Conservation (phyloP, 768 basidiomycete genomes). For the Gloeopeniophorella convolvens region DNA sequence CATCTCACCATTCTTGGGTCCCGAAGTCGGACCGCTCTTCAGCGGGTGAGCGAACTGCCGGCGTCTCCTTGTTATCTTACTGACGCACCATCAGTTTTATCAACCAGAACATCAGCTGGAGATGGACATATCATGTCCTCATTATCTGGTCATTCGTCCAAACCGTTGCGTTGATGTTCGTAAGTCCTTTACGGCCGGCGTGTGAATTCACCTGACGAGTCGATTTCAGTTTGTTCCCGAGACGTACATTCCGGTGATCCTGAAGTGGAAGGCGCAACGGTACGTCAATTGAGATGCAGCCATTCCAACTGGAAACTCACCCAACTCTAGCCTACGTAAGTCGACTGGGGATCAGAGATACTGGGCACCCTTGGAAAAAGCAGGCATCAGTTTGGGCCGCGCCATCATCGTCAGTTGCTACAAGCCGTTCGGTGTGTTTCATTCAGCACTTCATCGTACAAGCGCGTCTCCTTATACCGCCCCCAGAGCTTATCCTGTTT, state of each 20-base stretch:
- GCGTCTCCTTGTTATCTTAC: not conserved
- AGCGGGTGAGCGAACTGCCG: conserved; percentile 39
- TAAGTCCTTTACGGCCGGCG: not conserved
- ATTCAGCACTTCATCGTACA: not conserved
- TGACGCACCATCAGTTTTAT: conserved; percentile 2
- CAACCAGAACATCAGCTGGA: conserved; percentile 42
- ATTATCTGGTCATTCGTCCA: conserved; percentile 66
- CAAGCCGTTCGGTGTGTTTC: conserved; percentile 61
- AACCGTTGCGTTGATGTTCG: conserved; percentile 41
- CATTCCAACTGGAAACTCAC: too few species aligned
- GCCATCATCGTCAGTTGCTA: conserved; percentile 57
- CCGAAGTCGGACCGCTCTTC: conserved; percentile 50
- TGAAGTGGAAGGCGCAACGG: conserved; percentile 54
- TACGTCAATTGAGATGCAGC: too few species aligned
- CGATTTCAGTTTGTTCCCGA: conserved; percentile 58
- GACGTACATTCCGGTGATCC: conserved; percentile 58
- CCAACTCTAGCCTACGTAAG: too few species aligned
- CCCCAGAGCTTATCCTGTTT: conserved; percentile 49
- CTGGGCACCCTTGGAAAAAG: too few species aligned
- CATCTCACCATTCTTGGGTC: conserved; percentile 48
- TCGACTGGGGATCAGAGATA: too few species aligned
- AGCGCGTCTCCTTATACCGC: not conserved
- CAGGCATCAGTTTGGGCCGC: too few species aligned
- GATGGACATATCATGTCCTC: too few species aligned
- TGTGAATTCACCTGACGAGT: not conserved